A percentile compares a stretch with the other conserved stretches of the same genome.
Evolutionary conservation across 768 basidiomycete genomes (phyloP).

Genomic region (Albatrellus ellisii): DNA sequence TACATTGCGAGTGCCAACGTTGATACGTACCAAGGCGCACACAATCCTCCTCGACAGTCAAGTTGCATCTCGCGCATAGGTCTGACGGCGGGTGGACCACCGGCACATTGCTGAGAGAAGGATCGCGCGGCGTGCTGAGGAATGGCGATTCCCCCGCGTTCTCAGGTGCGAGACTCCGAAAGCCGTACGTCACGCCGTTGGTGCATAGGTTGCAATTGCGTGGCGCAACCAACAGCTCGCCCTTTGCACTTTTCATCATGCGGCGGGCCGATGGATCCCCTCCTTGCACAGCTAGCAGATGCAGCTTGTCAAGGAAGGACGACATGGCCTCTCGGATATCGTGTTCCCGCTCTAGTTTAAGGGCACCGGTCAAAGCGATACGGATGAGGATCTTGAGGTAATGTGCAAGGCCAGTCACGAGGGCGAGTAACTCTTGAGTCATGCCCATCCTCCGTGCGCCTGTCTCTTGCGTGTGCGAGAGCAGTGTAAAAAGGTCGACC

Average conservation of each 20-base stretch:
- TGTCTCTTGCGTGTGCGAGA: conserved; percentile 93
- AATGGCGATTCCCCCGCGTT: conserved; percentile 85
- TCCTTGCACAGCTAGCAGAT: conserved; percentile 78
- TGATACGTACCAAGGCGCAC: conserved; percentile 91
- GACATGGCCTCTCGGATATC: conserved; percentile 72
- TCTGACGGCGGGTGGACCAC: conserved; percentile 75
- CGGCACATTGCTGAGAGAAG: conserved; percentile 34
- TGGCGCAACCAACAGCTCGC: conserved; percentile 33
- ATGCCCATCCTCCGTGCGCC: conserved; percentile 86
- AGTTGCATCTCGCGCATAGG: conserved; percentile 77
- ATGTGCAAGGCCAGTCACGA: conserved; percentile 98
- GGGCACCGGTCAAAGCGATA: conserved; percentile 89
- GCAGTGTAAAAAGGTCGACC: conserved; percentile 91
- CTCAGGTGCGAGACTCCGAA: conserved; percentile 83
- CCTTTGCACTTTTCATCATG: conserved; percentile 63
- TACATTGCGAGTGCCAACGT: conserved; percentile 91
- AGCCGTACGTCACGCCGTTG: conserved; percentile 83
- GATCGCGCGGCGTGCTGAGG: conserved; percentile 29
- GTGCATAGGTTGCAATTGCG: conserved; percentile 50
- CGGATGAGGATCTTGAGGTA: conserved; percentile 99
- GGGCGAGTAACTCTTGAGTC: conserved; percentile 92
- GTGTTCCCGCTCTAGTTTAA: conserved; percentile 91
- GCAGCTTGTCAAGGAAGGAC: conserved; percentile 85
- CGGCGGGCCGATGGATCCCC: conserved; percentile 69
- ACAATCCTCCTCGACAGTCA: conserved; percentile 96